Base-by-base conservation (phyloP, 768 basidiomycete species). In the Cytidiella melzeri region DNA sequence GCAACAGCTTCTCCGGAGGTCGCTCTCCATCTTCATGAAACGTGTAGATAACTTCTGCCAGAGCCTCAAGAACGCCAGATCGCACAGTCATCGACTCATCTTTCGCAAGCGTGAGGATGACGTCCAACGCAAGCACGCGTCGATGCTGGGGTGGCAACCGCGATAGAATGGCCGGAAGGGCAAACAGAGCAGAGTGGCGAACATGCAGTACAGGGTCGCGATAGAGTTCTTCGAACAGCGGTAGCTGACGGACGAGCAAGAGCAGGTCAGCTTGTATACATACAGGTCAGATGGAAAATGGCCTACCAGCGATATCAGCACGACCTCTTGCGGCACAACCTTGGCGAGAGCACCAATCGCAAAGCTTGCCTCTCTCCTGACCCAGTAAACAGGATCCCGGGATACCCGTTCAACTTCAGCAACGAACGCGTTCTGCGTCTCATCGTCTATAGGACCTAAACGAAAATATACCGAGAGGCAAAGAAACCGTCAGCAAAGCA, bases 301-400 rank as follows among this genome's bases (percentile, higher is more conserved):
- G 61, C 78, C 46, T 61, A 84, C 90, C 68, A 88, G 69, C 46
- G 81, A 77, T 42, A 65, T 72, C 20, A 76, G 62, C 18, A 92
- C 77, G 21, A 89, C 65, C 57, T 90, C 87, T 38, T 77, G 68
- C n/a, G 89, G 83, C 6, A 91, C 83, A 20, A 90, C 81, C 66
- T 94, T 93, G 18, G 92, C 90, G 46, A 97, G 72, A 7, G 87
- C 87, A 0, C 90, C 92, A 23, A 97, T 71, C 3, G 92, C 92
- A 55, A 91, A 88, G 1, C 87, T 87, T 1, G 90, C 91, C 63
- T 95, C 90, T 45, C 85, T 73, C 54, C 91, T 73, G 18, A 93
- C 88, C 80, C 86, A 90, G 45, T 82, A 84, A 19, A 85, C 71
- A 40, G 77, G 66, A 61, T 88, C 87, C 24, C 69, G 69, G 4